Evolutionary conservation across 805 yeast genomes (phyloP), one percentile per base, ranked within the genome.

Genomic region (Monosporozyma yasuniensis): DNA sequence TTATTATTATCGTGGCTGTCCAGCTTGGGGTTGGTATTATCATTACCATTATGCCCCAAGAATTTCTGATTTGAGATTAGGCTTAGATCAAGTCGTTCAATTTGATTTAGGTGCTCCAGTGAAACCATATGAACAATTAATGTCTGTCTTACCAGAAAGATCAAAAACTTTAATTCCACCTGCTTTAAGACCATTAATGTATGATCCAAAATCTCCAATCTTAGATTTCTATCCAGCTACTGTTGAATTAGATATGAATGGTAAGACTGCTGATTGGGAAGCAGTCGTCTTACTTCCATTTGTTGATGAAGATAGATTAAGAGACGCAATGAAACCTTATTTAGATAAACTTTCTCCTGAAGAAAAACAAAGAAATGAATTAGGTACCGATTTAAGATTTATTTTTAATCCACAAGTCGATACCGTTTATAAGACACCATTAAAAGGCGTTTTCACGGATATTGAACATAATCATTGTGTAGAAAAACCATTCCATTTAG

Each of bases 71-170:
- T 74, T 91, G 53, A 67, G 76, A 32, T 71, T 74, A 50, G 98
- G 96, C 46, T 73, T 91, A 48, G 77, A 81, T 45, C 77, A 78
- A 49, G 69, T 76, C 52, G 74, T 86, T 51, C 64, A 72, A 32
- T 89, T 90, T 58, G 80, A 82, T 14, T 66, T 73, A 55, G 90
- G 95, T 6, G 65, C 64, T 4, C 99, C 99, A 0, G 88, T 93
- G 72, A 79, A 73, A 52, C 99, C 99, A 10, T 91, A 87, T 67
- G 91, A 93, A 65, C 99, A 93, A 71, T 76, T 93, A 59, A 93
- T 91, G 99, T 91, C 96, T 18, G 99, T 93, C 21, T 73, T 93
- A 56, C 99, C 99, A 0, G 96, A 91, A 21, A 81, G 97, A 72
- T 89, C 97, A 3, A 80, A 78, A 48, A 72, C 74, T 44, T 76